These are phyloP conservation scores for Glycine soja DNA, from an alignment of 306 rosid species.

Conservation along the genomic window DNA sequence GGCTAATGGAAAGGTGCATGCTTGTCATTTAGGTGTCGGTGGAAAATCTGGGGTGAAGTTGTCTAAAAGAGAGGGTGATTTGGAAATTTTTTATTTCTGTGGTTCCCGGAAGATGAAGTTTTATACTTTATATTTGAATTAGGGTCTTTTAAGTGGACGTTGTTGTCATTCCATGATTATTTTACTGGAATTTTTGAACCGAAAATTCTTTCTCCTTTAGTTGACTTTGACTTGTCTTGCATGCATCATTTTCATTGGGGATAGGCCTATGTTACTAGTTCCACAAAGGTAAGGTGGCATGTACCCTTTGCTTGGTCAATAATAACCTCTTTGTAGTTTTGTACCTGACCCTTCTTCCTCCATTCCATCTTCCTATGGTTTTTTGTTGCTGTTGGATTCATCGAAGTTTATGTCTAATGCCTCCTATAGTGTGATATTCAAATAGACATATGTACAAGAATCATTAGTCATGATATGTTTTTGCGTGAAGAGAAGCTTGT, in stretches of 20 bases:
- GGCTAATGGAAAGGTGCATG: conserved; percentile 34
- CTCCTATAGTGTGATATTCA: background rate
- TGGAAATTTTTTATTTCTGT: conserved; percentile 35
- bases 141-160: conserved; percentile 37
- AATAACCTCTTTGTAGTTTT: too few relatives aligned
- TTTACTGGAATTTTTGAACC: conserved; percentile 28
- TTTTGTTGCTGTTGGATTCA: conserved; percentile 17
- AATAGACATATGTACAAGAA: background rate
- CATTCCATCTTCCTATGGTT: background rate
- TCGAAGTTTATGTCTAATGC: conserved; percentile 5
- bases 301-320: conserved; percentile 23
- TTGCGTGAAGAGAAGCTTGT: conserved; percentile 39
- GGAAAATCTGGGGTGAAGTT: conserved; percentile 31
- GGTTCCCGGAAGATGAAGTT: conserved; percentile 6
- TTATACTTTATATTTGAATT: conserved; percentile 32
- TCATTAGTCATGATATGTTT: conserved; percentile 35
- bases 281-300: background rate
- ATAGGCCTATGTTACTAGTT: conserved; percentile 29
- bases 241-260: conserved; percentile 36
- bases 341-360: too few relatives aligned
- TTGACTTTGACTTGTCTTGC: conserved; percentile 38
- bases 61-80: conserved; percentile 36
- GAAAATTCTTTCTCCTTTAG: conserved; percentile 36
- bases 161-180: conserved; percentile 27
- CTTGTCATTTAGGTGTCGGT: conserved; percentile 45